Evolutionary conservation across 768 basidiomycete genomes (phyloP), one percentile per base, ranked within the genome.

Genomic region (Lactarius psammicola): DNA sequence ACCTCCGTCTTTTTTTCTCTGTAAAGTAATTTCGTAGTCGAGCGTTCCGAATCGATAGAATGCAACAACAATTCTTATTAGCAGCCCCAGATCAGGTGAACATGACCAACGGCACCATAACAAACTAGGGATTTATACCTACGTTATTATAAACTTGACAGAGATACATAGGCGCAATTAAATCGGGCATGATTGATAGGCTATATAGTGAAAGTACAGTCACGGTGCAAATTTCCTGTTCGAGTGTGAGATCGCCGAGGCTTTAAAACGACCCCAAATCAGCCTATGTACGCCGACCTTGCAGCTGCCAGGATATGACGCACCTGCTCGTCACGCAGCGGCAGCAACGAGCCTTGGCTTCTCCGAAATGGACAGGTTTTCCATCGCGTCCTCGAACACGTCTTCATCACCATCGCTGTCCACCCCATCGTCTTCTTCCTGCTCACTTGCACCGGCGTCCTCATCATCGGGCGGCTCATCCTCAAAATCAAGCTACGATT

Each of bases 401-500:
- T 79, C 69, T 28, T 69, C 72, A n/a, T 61, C 70, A 17, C 60
- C 63, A 57, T 75, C 75, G 6, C 33, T 58, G 1, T 62, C 65
- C 5, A 33, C 66, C 17, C 69, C 72, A 15, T 63, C 66, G 4
- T 69, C 71, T 13, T 64, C 66, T 8, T 66, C 72, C 13, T 51
- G 64, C 38, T 65, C 62, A 65, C 61, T 31, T 60, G 63, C 20
- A 63, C 78, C 11, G 78, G 82, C 4, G 82, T 81, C 20, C 56
- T 65, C 69, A 1, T 68, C 67, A 4, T 86, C 87, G 8, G 82
- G 80, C n/a, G 81, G 79, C 62, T 91, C 87, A 69, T 94, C 91
- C 71, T 94, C 90, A 72, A 84, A 93, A 72, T 94, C 94, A 64
- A 94, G 85, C 91, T 94, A 65, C 51, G 49, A 46, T 40, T 46